A percentile compares a stretch with the other conserved stretches of the same genome.
Conservation (phyloP, 345 rosid genomes). For the Heritiera fomes region DNA sequence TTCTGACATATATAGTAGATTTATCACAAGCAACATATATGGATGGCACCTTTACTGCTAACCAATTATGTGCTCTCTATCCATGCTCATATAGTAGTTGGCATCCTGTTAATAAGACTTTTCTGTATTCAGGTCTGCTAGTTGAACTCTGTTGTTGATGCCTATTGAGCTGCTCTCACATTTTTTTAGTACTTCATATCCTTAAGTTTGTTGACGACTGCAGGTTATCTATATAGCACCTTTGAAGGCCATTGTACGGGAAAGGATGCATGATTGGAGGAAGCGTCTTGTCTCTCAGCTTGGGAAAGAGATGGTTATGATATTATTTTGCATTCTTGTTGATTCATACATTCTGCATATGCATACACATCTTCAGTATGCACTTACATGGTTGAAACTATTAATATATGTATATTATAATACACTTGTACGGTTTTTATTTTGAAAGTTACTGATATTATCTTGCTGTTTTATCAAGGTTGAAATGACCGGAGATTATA, state of each 20-base stretch:
- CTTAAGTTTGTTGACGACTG: slow-evolving; percentile 16
- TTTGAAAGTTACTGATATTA: slow-evolving; percentile 11
- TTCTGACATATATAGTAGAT: not conserved
- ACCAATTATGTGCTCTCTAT: no score
- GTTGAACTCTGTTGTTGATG: not conserved
- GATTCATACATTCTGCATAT: not conserved
- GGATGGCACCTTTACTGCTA: no score
- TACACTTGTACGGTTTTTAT: not conserved
- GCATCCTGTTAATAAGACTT: not conserved
- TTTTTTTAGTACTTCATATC: slow-evolving; percentile 13
- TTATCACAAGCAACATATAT: no score
- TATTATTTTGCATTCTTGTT: not conserved
- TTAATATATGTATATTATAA: not conserved
- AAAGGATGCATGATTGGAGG: slow-evolving; percentile 97
- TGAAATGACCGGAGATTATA: slow-evolving; percentile 99
- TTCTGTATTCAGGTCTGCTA: not conserved
- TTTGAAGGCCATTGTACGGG: slow-evolving; percentile 95
- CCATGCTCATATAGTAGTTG: no score
- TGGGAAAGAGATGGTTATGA: slow-evolving; percentile 81
- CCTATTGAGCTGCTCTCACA: not conserved
- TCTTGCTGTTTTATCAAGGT: slow-evolving; percentile 49
- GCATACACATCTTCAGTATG: not conserved
- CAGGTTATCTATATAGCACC: slow-evolving; percentile 99
- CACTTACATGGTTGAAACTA: not conserved
- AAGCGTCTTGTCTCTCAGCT: slow-evolving; percentile 81